Conservation (phyloP, 1,284 basidiomycete genomes). For the Sanghuangporus weigelae region DNA sequence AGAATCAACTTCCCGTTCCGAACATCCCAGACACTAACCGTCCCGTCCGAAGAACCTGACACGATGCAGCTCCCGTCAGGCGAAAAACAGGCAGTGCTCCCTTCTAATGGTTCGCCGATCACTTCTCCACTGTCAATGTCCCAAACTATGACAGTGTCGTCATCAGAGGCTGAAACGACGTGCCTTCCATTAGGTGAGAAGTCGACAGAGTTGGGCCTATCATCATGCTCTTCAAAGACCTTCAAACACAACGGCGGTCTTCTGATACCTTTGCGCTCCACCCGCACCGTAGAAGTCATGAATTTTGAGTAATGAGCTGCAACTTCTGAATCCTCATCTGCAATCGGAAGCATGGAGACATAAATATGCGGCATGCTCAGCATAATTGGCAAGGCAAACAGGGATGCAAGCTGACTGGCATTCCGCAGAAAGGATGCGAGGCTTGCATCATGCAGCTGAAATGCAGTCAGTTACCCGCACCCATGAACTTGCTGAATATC, state of each 20-base stretch:
- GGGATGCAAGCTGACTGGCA: slow-evolving; percentile 13
- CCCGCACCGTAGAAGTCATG: background rate
- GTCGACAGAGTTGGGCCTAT: background rate
- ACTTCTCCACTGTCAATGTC: background rate
- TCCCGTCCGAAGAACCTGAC: too few relatives aligned
- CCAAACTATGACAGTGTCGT: slow-evolving; percentile 17
- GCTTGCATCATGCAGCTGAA: background rate
- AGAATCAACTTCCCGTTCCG: too few relatives aligned
- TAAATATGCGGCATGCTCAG: slow-evolving; percentile 23
- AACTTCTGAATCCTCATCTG: slow-evolving; percentile 13
- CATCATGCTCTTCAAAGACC: slow-evolving; percentile 4
- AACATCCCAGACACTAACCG: too few relatives aligned
- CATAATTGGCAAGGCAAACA: slow-evolving; percentile 17
- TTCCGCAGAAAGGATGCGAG: background rate
- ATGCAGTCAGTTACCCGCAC: background rate
- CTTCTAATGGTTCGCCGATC: too few relatives aligned
- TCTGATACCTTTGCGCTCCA: background rate
- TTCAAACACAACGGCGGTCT: background rate
- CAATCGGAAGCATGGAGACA: slow-evolving; percentile 22
- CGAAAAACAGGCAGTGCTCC: too few relatives aligned
- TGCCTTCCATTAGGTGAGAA: slow-evolving; percentile 13
- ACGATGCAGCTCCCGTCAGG: too few relatives aligned
- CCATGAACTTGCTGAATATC: background rate
- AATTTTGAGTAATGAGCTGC: background rate
- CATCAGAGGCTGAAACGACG: slow-evolving; percentile 17